Conservation (phyloP, 78 protist genomes). For the Guillardia theta region DNA sequence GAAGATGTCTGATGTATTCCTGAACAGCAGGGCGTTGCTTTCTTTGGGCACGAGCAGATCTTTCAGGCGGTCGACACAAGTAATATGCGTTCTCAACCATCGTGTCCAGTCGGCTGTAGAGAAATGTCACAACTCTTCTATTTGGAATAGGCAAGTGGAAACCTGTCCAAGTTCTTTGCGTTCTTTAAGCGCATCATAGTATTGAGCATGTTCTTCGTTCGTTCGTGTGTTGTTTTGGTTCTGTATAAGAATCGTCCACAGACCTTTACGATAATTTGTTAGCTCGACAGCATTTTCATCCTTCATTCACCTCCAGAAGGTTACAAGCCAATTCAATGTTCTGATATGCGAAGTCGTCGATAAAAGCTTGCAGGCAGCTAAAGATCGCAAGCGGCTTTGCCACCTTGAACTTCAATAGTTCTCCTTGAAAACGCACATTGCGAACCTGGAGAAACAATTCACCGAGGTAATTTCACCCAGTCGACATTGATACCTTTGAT, state of each 20-base stretch:
- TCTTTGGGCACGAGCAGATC: not conserved
- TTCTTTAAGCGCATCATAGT: not conserved
- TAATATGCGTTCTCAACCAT: slow-evolving; percentile 29
- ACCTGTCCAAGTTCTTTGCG: slow-evolving; percentile 2
- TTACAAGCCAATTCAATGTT: slow-evolving; percentile 29
- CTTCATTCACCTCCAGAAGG: not conserved
- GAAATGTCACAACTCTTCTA: too few species aligned
- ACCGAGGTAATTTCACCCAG: too few species aligned
- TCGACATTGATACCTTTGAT: too few species aligned
- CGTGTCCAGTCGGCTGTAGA: not conserved
- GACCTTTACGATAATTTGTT: not conserved
- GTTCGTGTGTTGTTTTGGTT: not conserved
- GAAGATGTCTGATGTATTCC: not conserved
- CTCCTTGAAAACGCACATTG: not conserved
- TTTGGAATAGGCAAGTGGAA: not conserved
- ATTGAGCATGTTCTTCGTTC: not conserved
- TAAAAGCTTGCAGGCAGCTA: slow-evolving; percentile 3
- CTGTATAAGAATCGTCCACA: not conserved
- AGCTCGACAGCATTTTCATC: not conserved
- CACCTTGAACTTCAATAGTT: slow-evolving; percentile 9
- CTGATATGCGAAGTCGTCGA: slow-evolving; percentile 36
- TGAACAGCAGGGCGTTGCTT: not conserved
- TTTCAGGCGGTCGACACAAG: slow-evolving; percentile 2
- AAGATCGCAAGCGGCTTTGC: not conserved
- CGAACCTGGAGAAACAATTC: too few species aligned